These are phyloP conservation scores for Austroboletus festivus DNA, from an alignment of 768 basidiomycete species.

Conservation along the genomic window DNA sequence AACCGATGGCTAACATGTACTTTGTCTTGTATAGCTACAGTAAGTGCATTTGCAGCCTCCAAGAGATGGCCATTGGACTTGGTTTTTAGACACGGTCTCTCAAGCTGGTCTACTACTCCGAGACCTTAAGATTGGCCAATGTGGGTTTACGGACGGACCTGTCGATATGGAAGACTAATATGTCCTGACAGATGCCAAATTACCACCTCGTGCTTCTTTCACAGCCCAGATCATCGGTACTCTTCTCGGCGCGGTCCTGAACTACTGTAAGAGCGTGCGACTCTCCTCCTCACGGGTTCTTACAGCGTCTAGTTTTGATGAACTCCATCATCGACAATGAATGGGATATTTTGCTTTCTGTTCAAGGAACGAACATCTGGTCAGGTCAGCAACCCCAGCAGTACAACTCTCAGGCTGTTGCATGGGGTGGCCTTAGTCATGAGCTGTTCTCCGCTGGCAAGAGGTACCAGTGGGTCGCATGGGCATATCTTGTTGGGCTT, in stretches of 20 bases:
- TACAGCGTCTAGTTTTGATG: slow-evolving; percentile 48
- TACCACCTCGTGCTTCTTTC: slow-evolving; percentile 64
- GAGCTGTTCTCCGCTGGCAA: slow-evolving; percentile 31
- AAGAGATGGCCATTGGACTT: slow-evolving; percentile 37
- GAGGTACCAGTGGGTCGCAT: slow-evolving; percentile 41
- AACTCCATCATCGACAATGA: slow-evolving; percentile 54
- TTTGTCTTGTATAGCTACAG: slow-evolving; percentile 46
- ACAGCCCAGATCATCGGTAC: slow-evolving; percentile 56
- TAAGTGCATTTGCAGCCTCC: slow-evolving; percentile 17
- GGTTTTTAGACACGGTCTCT: slow-evolving; percentile 43
- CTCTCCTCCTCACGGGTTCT: background rate
- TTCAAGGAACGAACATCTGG: slow-evolving; percentile 47
- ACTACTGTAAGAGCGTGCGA: slow-evolving; percentile 35
- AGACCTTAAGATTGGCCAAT: slow-evolving; percentile 48
- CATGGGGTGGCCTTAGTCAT: slow-evolving; percentile 38
- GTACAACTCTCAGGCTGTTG: slow-evolving; percentile 34
- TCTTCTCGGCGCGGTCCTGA: slow-evolving; percentile 48
- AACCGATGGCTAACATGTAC: slow-evolving; percentile 44
- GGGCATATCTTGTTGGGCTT: slow-evolving; percentile 33
- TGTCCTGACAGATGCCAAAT: slow-evolving; percentile 39
- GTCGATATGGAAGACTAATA: slow-evolving; percentile 28
- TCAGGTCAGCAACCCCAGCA: slow-evolving; percentile 30
- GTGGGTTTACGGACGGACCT: slow-evolving; percentile 1
- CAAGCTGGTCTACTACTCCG: slow-evolving; percentile 53
- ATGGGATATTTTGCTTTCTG: slow-evolving; percentile 47